phyloP scores from a whole-genome alignment of 805 yeast species.

The Candida arabinofermentans region DNA sequence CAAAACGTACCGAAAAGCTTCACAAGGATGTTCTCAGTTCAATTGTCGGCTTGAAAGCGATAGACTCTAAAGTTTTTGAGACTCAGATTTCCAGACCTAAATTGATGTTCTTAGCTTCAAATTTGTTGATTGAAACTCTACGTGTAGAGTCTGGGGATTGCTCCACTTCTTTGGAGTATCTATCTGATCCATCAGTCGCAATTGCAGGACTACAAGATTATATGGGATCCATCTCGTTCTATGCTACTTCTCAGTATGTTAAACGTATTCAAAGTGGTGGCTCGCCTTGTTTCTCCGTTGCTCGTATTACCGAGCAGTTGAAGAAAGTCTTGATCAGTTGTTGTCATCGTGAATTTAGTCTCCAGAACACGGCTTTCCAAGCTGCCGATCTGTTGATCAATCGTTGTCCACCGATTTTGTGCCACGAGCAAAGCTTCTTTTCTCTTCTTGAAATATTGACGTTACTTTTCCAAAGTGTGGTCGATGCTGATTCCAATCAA shows the following conservation, averaged over 20 bases:
- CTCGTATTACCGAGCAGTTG: conserved; percentile 61
- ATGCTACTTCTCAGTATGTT: conserved; percentile 55
- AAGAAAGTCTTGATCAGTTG: conserved; percentile 63
- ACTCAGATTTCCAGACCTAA: conserved; percentile 62
- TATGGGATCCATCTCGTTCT: conserved; percentile 60
- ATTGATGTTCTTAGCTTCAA: conserved; percentile 81
- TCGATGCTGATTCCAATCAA: conserved; percentile 79
- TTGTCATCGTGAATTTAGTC: conserved; percentile 69
- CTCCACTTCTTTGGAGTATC: conserved; percentile 69
- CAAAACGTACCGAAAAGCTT: conserved; percentile 71
- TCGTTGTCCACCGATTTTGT: conserved; percentile 71
- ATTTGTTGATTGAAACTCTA: conserved; percentile 71
- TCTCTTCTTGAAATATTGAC: conserved; percentile 78
- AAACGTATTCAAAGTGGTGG: conserved; percentile 49
- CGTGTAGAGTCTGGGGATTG: conserved; percentile 81
- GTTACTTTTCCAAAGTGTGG: conserved; percentile 69
- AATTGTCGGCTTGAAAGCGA: conserved; percentile 46
- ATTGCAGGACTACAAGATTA: conserved; percentile 64
- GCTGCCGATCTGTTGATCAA: conserved; percentile 67
- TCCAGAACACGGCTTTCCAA: conserved; percentile 77
- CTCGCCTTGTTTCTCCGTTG: conserved; percentile 51
- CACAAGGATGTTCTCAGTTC: conserved; percentile 60
- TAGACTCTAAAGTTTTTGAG: conserved; percentile 40
- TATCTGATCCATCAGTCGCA: conserved; percentile 79
- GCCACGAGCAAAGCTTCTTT: conserved; percentile 69